Conservation (phyloP, 106 monocot genomes). For the Phalaenopsis aphrodite region DNA sequence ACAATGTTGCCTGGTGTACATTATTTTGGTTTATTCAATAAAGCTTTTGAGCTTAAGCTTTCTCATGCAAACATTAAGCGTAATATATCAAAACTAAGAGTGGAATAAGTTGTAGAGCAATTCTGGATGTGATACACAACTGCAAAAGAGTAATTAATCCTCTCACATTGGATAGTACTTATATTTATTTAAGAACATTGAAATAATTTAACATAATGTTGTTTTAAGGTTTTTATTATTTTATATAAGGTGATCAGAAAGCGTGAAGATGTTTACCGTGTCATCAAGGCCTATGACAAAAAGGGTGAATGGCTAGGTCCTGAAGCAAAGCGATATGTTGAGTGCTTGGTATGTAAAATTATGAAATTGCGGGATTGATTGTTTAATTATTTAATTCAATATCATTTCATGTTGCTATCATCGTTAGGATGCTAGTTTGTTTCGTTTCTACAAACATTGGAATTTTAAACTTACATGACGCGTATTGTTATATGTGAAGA, state of each 20-base stretch:
- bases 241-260: constrained; percentile 92
- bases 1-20: background rate
- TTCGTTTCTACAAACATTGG: too few species aligned
- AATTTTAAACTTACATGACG: background rate
- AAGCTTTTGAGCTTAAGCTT: background rate
- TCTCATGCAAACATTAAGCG: background rate
- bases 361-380: background rate
- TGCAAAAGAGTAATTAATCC: background rate
- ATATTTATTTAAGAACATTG: background rate
- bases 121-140: background rate
- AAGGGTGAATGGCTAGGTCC: constrained; percentile 54
- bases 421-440: background rate
- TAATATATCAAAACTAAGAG: background rate
- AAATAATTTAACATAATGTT: background rate
- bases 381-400: background rate
- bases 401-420: background rate
- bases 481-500: background rate
- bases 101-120: background rate
- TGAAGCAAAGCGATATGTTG: constrained; percentile 69
- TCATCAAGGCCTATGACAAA: constrained; percentile 59
- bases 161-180: background rate
- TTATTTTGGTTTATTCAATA: background rate
- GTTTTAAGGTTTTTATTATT: constrained; percentile 17
- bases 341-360: constrained; percentile 54
- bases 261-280: constrained; percentile 96